Percentiles rank a stretch among this genome's conserved stretches.
phyloP scores from a whole-genome alignment of 352 stramenopile genomes.

The Pythium volutum region DNA sequence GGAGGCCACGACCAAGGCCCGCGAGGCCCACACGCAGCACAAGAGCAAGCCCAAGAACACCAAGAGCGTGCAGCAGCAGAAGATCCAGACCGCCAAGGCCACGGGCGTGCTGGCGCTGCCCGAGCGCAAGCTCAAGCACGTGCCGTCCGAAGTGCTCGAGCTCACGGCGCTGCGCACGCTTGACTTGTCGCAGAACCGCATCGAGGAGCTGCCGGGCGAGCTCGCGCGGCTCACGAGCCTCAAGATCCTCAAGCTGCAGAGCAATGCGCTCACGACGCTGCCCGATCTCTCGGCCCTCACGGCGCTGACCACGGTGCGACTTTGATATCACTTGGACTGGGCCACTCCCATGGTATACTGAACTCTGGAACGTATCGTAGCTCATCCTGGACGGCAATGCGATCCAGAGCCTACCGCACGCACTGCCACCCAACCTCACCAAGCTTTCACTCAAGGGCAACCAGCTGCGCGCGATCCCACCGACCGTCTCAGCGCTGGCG shows the following conservation, averaged over 20 bases:
- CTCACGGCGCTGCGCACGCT: constrained; percentile 59
- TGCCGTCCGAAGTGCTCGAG: constrained; percentile 56
- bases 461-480: constrained; percentile 39
- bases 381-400: constrained; percentile 73
- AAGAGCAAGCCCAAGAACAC: constrained; percentile 84
- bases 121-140: constrained; percentile 68
- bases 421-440: constrained; percentile 63
- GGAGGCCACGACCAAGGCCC: constrained; percentile 57
- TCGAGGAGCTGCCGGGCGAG: constrained; percentile 45
- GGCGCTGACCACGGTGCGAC: constrained; percentile 59
- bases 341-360: background rate
- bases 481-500: constrained; percentile 39
- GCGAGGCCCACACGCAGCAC: constrained; percentile 59
- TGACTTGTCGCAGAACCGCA: constrained; percentile 67
- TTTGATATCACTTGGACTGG: background rate
- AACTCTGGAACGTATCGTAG: constrained; percentile 22
- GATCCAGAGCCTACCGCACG: constrained; percentile 47
- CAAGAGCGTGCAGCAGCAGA: constrained; percentile 72
- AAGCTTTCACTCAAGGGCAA: constrained; percentile 80
- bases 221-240: constrained; percentile 43
- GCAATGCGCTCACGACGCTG: constrained; percentile 52
- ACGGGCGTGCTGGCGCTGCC: constrained; percentile 73
- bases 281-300: constrained; percentile 65
- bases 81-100: constrained; percentile 52
- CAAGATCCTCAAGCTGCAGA: constrained; percentile 73